These are phyloP conservation scores for Penicillium mononematosum DNA, from an alignment of 495 filamentous ascomycete species.

Conservation along the genomic window DNA sequence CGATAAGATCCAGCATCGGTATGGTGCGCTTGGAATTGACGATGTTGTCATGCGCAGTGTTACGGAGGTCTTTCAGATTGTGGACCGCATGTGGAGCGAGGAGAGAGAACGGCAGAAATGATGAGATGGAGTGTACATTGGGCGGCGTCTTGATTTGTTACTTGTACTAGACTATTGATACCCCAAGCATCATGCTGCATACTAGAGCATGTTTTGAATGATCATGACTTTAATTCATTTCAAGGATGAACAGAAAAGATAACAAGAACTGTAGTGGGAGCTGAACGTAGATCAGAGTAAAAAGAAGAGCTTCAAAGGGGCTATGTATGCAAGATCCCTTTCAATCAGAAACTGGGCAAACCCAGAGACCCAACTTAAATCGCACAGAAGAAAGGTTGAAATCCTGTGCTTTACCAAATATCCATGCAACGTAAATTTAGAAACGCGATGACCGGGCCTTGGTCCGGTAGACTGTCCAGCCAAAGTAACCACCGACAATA, in stretches of 20 bases:
- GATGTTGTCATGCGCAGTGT: conserved; percentile 71
- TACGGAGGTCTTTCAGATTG: conserved; percentile 87
- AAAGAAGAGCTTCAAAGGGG: conserved; percentile 20
- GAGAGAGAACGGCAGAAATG: conserved; percentile 31
- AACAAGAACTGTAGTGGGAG: conserved; percentile 4
- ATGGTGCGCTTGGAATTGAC: conserved; percentile 65
- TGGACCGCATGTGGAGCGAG: conserved; percentile 80
- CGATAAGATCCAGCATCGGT: conserved; percentile 93
- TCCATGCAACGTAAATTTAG: conserved; percentile 35
- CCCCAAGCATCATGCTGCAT: conserved; percentile 6
- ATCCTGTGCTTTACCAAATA: conserved; percentile 5
- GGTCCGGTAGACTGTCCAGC: conserved; percentile 77
- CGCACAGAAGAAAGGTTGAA: not conserved
- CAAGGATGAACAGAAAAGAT: conserved; percentile 20
- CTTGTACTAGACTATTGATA: conserved; percentile 6
- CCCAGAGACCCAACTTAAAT: conserved; percentile 4
- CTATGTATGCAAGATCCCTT: conserved; percentile 33
- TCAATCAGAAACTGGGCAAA: conserved; percentile 15
- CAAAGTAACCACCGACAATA: conserved; percentile 72
- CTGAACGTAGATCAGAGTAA: conserved; percentile 6
- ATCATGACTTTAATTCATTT: conserved; percentile 32
- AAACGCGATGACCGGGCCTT: conserved; percentile 76
- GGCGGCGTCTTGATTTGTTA: not conserved
- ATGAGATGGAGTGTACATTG: not conserved
- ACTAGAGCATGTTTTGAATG: conserved; percentile 4